Evolutionary conservation across 73 alveolate genomes (phyloP), one percentile per base, ranked within the genome.

Genomic region (Blepharisma japonicum): DNA sequence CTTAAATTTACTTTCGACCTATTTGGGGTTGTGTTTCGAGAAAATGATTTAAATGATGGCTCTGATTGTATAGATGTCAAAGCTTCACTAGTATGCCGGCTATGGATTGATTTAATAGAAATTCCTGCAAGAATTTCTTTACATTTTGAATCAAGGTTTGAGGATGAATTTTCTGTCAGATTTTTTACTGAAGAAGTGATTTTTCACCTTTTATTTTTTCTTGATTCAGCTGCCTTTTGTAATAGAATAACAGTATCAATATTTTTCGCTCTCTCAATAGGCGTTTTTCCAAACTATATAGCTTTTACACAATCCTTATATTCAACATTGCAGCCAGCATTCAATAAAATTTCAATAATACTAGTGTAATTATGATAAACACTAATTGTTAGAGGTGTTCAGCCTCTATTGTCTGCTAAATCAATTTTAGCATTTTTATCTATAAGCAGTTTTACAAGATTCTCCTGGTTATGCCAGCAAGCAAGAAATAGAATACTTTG

Each of bases 401-500:
- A 51, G 4, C 66, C 66, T 51, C 66, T 51, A 14, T 51, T 51
- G 21, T 51, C 66, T 14, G 66, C 66, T 18, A 51, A 51, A 51
- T 51, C 66, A 51, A 51, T 51, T 11, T 51, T 18, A 18, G 66
- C 66, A 14, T 18, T 18, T 14, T 14, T 11, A 14, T 18, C 21
- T 14, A 51, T 51, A 11, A 51, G 21, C n/a, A 51, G 4, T 51
- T 51, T 51, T 14, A 4, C 66, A 11, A 18, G 27, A 11, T 51
- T 18, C 21, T 51, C 66, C 21, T 4, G 66, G 2, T 18, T 18
- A 14, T 11, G n/a, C 66, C 66, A 51, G 4, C 27, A 11, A 51
- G 66, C 66, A 18, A 51, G 66, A 51, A 51, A 51, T 11, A 51
- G 66, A 51, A 18, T 11, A 51, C 66, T 51, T 51, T 51, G 66